A percentile compares a stretch with the other conserved stretches of the same genome.
Conservation (phyloP, 2,329 filamentous ascomycete genomes). For the Paramyrothecium sp. region DNA sequence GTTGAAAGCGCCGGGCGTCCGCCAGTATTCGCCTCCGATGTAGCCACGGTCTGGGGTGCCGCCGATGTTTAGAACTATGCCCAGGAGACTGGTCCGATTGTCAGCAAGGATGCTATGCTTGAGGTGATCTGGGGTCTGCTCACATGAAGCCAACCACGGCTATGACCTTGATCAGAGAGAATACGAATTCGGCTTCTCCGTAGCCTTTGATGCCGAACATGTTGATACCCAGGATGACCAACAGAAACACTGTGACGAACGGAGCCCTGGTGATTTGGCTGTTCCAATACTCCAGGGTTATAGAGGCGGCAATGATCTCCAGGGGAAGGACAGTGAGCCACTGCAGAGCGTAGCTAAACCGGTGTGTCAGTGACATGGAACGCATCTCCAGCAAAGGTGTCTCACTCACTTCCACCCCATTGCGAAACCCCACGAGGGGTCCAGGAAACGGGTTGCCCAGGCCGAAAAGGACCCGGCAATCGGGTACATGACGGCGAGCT, state of each 20-base stretch:
- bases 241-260: conserved; percentile 80
- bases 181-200: conserved; percentile 86
- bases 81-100: conserved; percentile 61
- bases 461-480: conserved; percentile 90
- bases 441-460: conserved; percentile 88
- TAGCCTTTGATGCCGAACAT: conserved; percentile 86
- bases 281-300: conserved; percentile 83
- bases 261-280: conserved; percentile 62
- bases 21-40: conserved; percentile 78
- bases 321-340: conserved; percentile 83
- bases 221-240: conserved; percentile 77
- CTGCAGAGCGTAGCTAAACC: conserved; percentile 72
- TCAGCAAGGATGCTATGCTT: not conserved
- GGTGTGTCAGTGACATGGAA: not conserved
- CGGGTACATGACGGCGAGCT: conserved; percentile 87
- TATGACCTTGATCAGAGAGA: conserved; percentile 81
- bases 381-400: not conserved
- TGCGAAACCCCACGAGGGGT: conserved; percentile 91
- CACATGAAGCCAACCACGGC: conserved; percentile 88
- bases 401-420: conserved; percentile 84
- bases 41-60: conserved; percentile 73
- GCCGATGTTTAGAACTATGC: conserved; percentile 81
- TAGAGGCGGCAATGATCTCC: conserved; percentile 82
- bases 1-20: conserved; percentile 77
- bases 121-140: conserved; percentile 28